Base-by-base conservation (phyloP, 2,329 filamentous ascomycete genomes). In the Fusarium setosum region DNA sequence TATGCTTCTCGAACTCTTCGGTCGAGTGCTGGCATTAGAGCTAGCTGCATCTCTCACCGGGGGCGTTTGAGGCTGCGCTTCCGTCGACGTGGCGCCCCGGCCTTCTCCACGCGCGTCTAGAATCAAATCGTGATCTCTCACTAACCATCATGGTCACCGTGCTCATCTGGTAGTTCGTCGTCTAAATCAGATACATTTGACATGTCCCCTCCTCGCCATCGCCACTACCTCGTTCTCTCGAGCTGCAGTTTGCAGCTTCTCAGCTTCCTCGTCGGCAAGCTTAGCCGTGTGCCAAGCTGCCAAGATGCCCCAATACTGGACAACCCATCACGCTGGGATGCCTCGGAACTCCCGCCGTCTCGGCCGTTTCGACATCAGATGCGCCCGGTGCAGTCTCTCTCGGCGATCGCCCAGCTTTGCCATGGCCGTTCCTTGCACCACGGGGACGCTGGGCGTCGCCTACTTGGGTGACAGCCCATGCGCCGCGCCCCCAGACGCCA, bases 361-460 rank as follows among this genome's bases (percentile, higher is more conserved):
- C 35, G 40, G 35, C 38, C 57, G 44, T 66, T 42, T 29, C 17
- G 45, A 59, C 53, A 52, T 44, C 29, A 32, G 45, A 60, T 48
- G 57, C 47, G 40, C 52, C 37, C 38, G 48, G 23, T 52, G 13
- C 21, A 26, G 37, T 29, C 32, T 17, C 20, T 54, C 37, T 40
- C 35, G n/a, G 35, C 34, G 23, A 66, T 58, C 44, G 38, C 50
- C 37, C 59, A 49, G 26, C 55, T 54, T 26, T 21, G 38, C 49
- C 48, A 23, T 21, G 38, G 34, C 63, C 58, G 62, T 59, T 65
- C 62, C 44, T 59, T 65, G 44, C 38, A 63, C 63, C 62, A 65
- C 63, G 63, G 58, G 63, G 42, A 53, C 52, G 38, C 2, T 34
- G 50, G n/a, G 38, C 44, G 31, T 18, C 18, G 17, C 40, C 38